Conservation (phyloP, 345 rosid species). For the Odontarrhena argentea region DNA sequence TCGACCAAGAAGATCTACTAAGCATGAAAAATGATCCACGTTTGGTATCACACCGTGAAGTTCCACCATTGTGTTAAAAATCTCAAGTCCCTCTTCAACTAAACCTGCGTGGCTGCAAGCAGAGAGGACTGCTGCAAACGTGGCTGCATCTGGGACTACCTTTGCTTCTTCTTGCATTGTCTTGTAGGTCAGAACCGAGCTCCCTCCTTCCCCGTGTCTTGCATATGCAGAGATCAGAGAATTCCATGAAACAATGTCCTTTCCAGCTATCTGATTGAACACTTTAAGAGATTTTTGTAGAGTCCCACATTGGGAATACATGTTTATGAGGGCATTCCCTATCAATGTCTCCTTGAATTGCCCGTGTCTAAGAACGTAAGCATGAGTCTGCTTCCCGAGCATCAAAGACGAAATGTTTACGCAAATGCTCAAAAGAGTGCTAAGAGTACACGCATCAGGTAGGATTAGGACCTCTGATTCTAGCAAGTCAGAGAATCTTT, state of each 20-base stretch:
- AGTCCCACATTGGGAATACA: slow-evolving; percentile 73
- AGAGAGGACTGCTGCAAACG: slow-evolving; percentile 64
- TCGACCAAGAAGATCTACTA: slow-evolving; percentile 75
- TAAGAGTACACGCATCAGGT: slow-evolving; percentile 64
- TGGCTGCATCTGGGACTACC: slow-evolving; percentile 59
- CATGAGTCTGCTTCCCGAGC: slow-evolving; percentile 64
- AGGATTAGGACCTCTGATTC: slow-evolving; percentile 41
- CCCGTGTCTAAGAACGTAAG: slow-evolving; percentile 50
- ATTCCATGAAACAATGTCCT: slow-evolving; percentile 72
- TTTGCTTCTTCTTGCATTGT: slow-evolving; percentile 48
- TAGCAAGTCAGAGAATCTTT: slow-evolving; percentile 48
- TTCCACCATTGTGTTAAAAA: slow-evolving; percentile 59
- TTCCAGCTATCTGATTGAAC: slow-evolving; percentile 52
- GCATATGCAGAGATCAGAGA: slow-evolving; percentile 68
- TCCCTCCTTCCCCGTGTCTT: slow-evolving; percentile 72
- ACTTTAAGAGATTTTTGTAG: slow-evolving; percentile 53
- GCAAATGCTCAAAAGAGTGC: slow-evolving; percentile 54
- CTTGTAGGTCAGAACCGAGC: slow-evolving; percentile 51
- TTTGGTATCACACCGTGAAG: slow-evolving; percentile 47
- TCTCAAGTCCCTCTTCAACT: slow-evolving; percentile 55
- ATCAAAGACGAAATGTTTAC: slow-evolving; percentile 50
- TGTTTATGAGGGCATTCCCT: slow-evolving; percentile 63
- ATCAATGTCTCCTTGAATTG: slow-evolving; percentile 46
- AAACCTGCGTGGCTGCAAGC: slow-evolving; percentile 81
- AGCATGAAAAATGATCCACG: slow-evolving; percentile 69